Evolutionary conservation across 805 yeast species (phyloP).

Genomic region (Danielozyma ontarioensis): DNA sequence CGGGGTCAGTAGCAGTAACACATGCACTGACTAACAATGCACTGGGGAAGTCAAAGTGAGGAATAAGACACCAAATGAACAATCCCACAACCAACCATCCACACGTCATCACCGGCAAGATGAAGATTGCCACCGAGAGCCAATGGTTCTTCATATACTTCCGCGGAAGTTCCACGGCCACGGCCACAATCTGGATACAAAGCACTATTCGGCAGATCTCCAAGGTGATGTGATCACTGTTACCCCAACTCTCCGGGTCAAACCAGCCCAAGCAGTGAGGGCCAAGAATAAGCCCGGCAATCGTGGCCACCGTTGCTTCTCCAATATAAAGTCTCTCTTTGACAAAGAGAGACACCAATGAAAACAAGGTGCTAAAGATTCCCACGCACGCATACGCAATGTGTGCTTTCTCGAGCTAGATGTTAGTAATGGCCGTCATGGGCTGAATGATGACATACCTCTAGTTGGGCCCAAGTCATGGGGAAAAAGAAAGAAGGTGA

Average conservation of each 20-base stretch:
- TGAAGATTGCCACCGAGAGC: slow-evolving; percentile 65
- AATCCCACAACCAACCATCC: slow-evolving; percentile 86
- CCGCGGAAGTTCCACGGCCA: slow-evolving; percentile 88
- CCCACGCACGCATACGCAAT: slow-evolving; percentile 86
- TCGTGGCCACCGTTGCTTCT: slow-evolving; percentile 84
- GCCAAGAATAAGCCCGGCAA: slow-evolving; percentile 82
- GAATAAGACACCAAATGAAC: slow-evolving; percentile 74
- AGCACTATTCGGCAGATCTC: slow-evolving; percentile 80
- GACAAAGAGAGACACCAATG: slow-evolving; percentile 72
- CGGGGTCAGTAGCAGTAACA: slow-evolving; percentile 94
- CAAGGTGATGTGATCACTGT: slow-evolving; percentile 72
- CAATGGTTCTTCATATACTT: slow-evolving; percentile 84
- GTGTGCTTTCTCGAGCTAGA: slow-evolving; percentile 58
- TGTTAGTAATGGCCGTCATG: slow-evolving; percentile 8
- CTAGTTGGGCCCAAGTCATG: slow-evolving; percentile 30
- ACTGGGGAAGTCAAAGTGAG: slow-evolving; percentile 64
- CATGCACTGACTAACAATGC: slow-evolving; percentile 78
- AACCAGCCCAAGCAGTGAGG: slow-evolving; percentile 86
- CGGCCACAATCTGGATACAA: slow-evolving; percentile 88
- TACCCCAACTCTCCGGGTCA: slow-evolving; percentile 80
- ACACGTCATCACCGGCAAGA: slow-evolving; percentile 82
- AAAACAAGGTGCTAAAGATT: slow-evolving; percentile 73
- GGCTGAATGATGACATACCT: slow-evolving; percentile 18
- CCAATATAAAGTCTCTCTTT: slow-evolving; percentile 84
- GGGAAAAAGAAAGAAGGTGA: background rate